These are phyloP conservation scores for Mollisiaceae sp. DNA, from an alignment of 2,329 filamentous ascomycete species.

Conservation along the genomic window DNA sequence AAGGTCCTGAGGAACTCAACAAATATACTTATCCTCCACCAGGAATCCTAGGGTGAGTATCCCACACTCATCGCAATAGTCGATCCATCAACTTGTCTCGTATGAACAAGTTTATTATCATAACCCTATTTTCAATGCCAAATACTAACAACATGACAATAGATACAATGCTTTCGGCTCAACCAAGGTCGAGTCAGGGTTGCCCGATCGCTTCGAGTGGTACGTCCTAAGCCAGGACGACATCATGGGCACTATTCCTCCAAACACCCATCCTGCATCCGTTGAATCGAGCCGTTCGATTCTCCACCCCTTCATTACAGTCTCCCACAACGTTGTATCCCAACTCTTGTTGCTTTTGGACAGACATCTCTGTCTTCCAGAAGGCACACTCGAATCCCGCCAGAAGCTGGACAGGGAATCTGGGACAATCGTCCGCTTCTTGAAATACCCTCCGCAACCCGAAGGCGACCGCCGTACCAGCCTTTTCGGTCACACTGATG, in stretches of 20 bases:
- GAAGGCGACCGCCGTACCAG: conserved; percentile 48
- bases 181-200: conserved; percentile 10
- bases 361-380: conserved; percentile 10
- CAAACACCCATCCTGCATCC: neutral
- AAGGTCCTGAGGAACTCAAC: neutral
- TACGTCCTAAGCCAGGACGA: conserved; percentile 11
- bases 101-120: no score
- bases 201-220: conserved; percentile 14
- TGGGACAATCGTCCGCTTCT: conserved; percentile 60
- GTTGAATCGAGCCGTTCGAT: neutral
- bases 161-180: conserved; percentile 3
- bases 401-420: conserved; percentile 50
- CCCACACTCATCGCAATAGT: no score
- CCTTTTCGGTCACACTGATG: conserved; percentile 60
- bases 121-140: neutral
- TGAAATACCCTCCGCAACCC: conserved; percentile 54
- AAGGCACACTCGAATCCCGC: conserved; percentile 48
- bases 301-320: neutral
- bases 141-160: neutral
- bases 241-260: conserved; percentile 1
- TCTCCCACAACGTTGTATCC: neutral
- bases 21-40: conserved; percentile 11
- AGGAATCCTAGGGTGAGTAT: conserved; percentile 3
- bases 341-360: conserved; percentile 6
- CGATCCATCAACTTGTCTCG: no score